Conservation (phyloP, 352 stramenopile genomes). For the Pelagophyceae sp. region DNA sequence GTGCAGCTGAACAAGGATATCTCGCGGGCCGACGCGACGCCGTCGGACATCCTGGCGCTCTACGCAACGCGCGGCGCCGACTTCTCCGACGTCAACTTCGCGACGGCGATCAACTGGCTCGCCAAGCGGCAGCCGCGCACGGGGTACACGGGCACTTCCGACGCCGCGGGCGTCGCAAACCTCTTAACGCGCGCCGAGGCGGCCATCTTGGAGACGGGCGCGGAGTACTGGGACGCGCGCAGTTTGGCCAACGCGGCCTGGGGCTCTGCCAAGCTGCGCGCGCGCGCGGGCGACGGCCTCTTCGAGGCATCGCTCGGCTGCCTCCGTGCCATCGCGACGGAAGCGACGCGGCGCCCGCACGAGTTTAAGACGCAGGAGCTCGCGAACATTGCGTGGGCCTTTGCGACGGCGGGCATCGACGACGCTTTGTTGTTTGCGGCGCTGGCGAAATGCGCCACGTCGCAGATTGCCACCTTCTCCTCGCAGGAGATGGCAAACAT, state of each 20-base stretch:
- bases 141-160: background rate
- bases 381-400: constrained; percentile 48
- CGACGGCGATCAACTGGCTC: constrained; percentile 15
- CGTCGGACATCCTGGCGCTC: background rate
- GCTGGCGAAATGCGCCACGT: constrained; percentile 25
- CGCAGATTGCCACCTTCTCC: background rate
- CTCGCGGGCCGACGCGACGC: no score
- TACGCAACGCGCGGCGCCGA: background rate
- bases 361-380: constrained; percentile 50
- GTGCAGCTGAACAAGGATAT: no score
- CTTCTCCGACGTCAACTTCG: constrained; percentile 7
- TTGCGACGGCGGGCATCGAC: constrained; percentile 38
- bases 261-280: background rate
- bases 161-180: background rate
- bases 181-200: background rate
- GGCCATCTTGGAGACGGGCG: background rate
- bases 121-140: background rate
- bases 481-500: constrained; percentile 10
- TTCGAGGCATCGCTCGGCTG: background rate
- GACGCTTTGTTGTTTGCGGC: constrained; percentile 38
- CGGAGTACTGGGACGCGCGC: background rate
- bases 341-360: background rate
- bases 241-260: constrained; percentile 2
- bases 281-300: background rate
- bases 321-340: background rate